A percentile compares a stretch with the other conserved stretches of the same genome.
Evolutionary conservation across 2,329 filamentous ascomycete genomes (phyloP).

Genomic region (Colletotrichum phormii): DNA sequence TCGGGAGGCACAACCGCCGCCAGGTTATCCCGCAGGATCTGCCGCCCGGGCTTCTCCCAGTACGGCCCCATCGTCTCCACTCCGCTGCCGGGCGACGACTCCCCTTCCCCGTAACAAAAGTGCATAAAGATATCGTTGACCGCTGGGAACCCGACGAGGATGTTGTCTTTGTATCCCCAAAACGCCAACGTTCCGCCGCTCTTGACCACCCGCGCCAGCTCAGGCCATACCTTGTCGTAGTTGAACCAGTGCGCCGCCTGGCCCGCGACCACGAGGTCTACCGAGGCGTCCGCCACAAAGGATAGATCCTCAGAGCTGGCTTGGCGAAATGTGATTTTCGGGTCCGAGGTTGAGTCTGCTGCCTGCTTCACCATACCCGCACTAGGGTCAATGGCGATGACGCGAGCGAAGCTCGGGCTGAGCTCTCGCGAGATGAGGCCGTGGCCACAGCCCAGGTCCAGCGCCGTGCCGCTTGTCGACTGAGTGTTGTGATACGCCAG

Average conservation of each 20-base stretch:
- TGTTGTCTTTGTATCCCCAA: conserved; percentile 75
- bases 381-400: conserved; percentile 68
- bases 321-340: conserved; percentile 61
- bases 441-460: conserved; percentile 75
- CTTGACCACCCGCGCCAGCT: conserved; percentile 64
- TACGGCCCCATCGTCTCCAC: conserved; percentile 64
- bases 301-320: conserved; percentile 65
- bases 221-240: conserved; percentile 64
- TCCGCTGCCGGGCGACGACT: conserved; percentile 56
- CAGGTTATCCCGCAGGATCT: conserved; percentile 64
- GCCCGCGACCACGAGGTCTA: conserved; percentile 64
- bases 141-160: conserved; percentile 63
- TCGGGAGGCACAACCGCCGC: conserved; percentile 63
- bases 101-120: conserved; percentile 65
- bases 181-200: conserved; percentile 70
- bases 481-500: conserved; percentile 63
- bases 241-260: conserved; percentile 78
- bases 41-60: conserved; percentile 72
- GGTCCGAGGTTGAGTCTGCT: conserved; percentile 49
- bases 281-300: conserved; percentile 58
- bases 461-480: conserved; percentile 45
- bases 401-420: conserved; percentile 60
- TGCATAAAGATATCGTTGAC: conserved; percentile 65
- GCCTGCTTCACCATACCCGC: conserved; percentile 67
- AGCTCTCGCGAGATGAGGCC: conserved; percentile 68